Percentiles rank a stretch among this genome's conserved stretches.
Conservation (phyloP, 148 eudicot genomes). For the Beta vulgaris region DNA sequence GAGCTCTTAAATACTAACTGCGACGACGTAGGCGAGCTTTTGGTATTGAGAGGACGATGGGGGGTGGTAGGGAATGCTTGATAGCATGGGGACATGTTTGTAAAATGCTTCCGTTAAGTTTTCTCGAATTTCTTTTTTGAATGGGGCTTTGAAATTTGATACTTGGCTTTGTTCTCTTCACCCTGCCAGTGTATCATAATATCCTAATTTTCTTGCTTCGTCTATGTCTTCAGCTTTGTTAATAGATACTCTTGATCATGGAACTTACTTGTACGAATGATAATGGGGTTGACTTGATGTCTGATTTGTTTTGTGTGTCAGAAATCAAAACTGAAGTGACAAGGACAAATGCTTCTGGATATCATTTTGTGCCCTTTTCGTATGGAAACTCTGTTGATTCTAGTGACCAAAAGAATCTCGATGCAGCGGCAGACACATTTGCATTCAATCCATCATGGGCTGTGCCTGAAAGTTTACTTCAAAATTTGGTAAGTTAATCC, state of each 20-base stretch:
- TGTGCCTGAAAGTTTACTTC: slow-evolving; percentile 67
- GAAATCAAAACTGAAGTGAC: slow-evolving; percentile 45
- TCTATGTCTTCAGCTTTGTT: background rate
- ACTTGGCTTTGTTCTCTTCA: slow-evolving; percentile 16
- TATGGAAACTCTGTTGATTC: slow-evolving; percentile 56
- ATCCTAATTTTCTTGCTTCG: slow-evolving; percentile 12
- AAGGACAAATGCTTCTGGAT: slow-evolving; percentile 44
- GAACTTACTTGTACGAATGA: background rate
- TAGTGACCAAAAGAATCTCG: slow-evolving; percentile 47
- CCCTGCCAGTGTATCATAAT: slow-evolving; percentile 11
- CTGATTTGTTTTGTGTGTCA: slow-evolving; percentile 28
- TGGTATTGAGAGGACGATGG: background rate
- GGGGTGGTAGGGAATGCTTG: background rate
- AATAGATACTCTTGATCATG: background rate
- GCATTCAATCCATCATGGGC: slow-evolving; percentile 64
- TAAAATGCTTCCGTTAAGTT: background rate
- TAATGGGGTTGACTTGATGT: slow-evolving; percentile 10
- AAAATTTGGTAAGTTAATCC: slow-evolving; percentile 67
- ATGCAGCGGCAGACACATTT: slow-evolving; percentile 34
- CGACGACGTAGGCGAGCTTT: background rate
- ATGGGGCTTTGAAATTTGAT: background rate
- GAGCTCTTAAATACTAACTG: background rate
- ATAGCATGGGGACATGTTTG: background rate
- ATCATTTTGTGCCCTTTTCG: slow-evolving; percentile 64
- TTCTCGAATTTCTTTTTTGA: too few relatives aligned